Evolutionary conservation across 352 stramenopile species (phyloP).

Genomic region (Phytophthora tentaculata): DNA sequence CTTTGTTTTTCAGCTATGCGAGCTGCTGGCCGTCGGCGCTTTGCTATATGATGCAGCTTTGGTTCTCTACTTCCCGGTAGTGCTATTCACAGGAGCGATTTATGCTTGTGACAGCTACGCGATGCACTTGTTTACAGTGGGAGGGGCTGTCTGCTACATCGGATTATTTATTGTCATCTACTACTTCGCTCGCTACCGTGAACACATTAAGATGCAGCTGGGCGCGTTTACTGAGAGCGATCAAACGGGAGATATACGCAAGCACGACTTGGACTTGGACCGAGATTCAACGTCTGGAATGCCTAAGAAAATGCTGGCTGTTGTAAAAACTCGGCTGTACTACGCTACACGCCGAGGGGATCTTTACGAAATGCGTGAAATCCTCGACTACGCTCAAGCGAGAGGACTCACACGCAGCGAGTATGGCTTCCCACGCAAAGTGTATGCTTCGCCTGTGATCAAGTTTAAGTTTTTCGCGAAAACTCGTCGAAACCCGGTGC

Average conservation of each 20-base stretch:
- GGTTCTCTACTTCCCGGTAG: conserved; percentile 60
- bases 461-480: conserved; percentile 55
- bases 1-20: conserved; percentile 68
- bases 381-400: conserved; percentile 46
- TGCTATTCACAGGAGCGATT: conserved; percentile 70
- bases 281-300: conserved; percentile 35
- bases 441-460: conserved; percentile 51
- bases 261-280: conserved; percentile 40
- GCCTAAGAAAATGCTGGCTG: conserved; percentile 45
- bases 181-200: conserved; percentile 74
- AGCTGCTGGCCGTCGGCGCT: conserved; percentile 55
- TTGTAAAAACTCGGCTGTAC: conserved; percentile 65
- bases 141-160: conserved; percentile 49
- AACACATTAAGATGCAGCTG: conserved; percentile 85
- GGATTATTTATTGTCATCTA: conserved; percentile 60
- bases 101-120: conserved; percentile 46
- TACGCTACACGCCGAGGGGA: conserved; percentile 64
- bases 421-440: conserved; percentile 42
- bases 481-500: conserved; percentile 71
- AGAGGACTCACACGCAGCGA: conserved; percentile 37
- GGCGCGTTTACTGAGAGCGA: conserved; percentile 73
- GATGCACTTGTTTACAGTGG: conserved; percentile 56
- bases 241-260: conserved; percentile 60
- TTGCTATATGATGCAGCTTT: conserved; percentile 47
- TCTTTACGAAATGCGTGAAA: conserved; percentile 54